Evolutionary conservation across 2,329 filamentous ascomycete species (phyloP), one percentile per base, ranked within the genome.

Genomic region (Curvularia hawaiiensis): DNA sequence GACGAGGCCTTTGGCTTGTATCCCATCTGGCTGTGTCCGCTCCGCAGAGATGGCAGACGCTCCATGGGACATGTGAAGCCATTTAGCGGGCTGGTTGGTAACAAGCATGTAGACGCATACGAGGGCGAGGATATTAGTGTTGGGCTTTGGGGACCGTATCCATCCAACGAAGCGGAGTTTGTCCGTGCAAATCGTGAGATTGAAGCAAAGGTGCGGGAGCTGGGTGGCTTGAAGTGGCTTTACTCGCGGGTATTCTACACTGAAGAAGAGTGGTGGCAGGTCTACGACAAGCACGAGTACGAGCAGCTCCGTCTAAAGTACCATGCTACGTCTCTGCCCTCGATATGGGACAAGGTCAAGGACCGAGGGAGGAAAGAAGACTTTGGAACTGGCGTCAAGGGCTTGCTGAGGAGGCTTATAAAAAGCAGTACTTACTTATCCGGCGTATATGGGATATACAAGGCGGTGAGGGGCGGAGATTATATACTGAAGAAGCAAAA

Each of bases 191-290:
- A 96, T 76, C 84, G 88, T 31, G 82, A 82, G 43, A 81, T 96
- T 20, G 92, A 96, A 78, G 77, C 79, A 20, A 89, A 89, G 70
- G 84, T 93, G 4, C 79, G 80, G 47, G 82, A 86, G 62, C 83
- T 95, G 1, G 87, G 88, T 46, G 92, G 91, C 2, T 85, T 90
- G 79, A 96, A 96, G 79, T 95, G 91, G 89, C 80, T 96, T 12
- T 96, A 96, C 75, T 91, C 91, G 3, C 90, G 94, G 69, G 89
- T 90, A 0, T 96, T 92, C 78, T 95, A 95, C 74, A 83, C 84
- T n/a, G 84, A 90, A 69, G 78, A 83, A 0, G 85, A 90, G 69
- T 92, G 90, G 76, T 90, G 88, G 87, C 67, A 77, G 33, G 79
- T 87, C 50, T 90, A 90, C 72, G 80, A 85, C 48, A 75, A 79